A percentile compares a stretch with the other conserved stretches of the same genome.
phyloP scores from a whole-genome alignment of 1,139 yeast species.

The Yamadazyma membranifaciens region DNA sequence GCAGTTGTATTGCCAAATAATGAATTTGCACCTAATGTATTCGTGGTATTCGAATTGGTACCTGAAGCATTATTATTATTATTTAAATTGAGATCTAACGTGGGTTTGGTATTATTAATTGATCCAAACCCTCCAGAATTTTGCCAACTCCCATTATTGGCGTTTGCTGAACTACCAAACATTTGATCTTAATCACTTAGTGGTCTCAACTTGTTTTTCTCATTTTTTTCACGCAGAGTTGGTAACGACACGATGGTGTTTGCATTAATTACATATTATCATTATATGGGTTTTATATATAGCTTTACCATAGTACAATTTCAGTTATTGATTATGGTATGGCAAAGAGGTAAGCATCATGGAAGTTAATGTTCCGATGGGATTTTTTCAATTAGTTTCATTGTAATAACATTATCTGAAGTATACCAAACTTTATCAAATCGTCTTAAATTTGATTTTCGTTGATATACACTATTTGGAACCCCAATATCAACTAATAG shows the following conservation, averaged over 20 bases:
- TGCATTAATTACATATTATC: neutral
- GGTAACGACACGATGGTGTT: neutral
- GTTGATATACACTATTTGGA: slow-evolving; percentile 49
- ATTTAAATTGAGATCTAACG: slow-evolving; percentile 15
- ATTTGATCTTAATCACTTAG: slow-evolving; percentile 2
- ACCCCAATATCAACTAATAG: slow-evolving; percentile 69
- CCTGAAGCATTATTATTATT: slow-evolving; percentile 13
- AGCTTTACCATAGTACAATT: too few species aligned
- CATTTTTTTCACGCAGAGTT: neutral
- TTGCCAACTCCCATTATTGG: slow-evolving; percentile 4
- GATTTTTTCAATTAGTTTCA: slow-evolving; percentile 17
- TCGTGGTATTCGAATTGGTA: neutral
- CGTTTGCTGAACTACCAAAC: slow-evolving; percentile 4
- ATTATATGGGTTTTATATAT: neutral
- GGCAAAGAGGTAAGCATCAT: too few species aligned
- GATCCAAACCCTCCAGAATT: slow-evolving; percentile 5
- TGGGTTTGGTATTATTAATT: slow-evolving; percentile 5
- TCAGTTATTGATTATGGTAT: too few species aligned
- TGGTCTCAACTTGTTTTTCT: too few species aligned
- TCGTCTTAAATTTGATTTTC: slow-evolving; percentile 41
- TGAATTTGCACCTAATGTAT: neutral
- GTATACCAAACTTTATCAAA: slow-evolving; percentile 46
- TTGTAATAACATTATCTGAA: slow-evolving; percentile 32
- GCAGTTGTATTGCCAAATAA: slow-evolving; percentile 19
- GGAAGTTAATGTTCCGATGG: neutral